Percentiles rank a stretch among this genome's conserved stretches.
Conservation (phyloP, 495 filamentous ascomycete genomes). For the Daldinia caldariorum region DNA sequence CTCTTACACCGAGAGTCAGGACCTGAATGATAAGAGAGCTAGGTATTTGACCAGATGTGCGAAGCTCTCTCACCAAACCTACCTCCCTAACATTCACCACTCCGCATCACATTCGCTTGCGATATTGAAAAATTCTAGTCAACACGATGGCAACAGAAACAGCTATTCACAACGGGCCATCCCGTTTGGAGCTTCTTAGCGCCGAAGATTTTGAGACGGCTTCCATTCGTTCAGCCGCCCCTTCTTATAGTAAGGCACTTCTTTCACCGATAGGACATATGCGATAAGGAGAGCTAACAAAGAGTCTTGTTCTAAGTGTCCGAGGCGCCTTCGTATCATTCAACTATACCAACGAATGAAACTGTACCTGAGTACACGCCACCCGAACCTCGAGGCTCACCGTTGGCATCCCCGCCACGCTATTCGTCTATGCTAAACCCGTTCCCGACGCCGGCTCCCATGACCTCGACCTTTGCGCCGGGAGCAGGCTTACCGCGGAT, state of each 20-base stretch:
- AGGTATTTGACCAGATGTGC: slow-evolving; percentile 34
- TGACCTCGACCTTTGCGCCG: slow-evolving; percentile 44
- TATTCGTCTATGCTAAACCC: slow-evolving; percentile 39
- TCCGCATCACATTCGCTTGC: slow-evolving; percentile 6
- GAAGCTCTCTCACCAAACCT: slow-evolving; percentile 30
- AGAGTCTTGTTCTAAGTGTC: slow-evolving; percentile 50
- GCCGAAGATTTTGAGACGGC: slow-evolving; percentile 63
- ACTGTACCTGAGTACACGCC: slow-evolving; percentile 56
- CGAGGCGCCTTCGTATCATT: slow-evolving; percentile 61
- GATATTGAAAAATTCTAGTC: slow-evolving; percentile 25
- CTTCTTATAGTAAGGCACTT: slow-evolving; percentile 59
- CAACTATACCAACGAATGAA: slow-evolving; percentile 52
- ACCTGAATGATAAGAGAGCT: slow-evolving; percentile 35
- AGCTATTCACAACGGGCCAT: slow-evolving; percentile 40
- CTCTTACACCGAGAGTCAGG: slow-evolving; percentile 11
- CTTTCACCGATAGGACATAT: not conserved
- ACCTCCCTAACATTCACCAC: slow-evolving; percentile 27
- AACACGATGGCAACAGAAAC: slow-evolving; percentile 46
- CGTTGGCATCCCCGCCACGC: slow-evolving; percentile 24
- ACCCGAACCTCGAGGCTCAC: slow-evolving; percentile 30
- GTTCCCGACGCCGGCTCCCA: slow-evolving; percentile 35
- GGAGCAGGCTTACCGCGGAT: slow-evolving; percentile 53
- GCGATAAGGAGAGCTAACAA: slow-evolving; percentile 23
- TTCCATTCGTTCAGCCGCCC: slow-evolving; percentile 62
- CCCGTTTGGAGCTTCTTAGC: slow-evolving; percentile 47